Evolutionary conservation across 192 early-diverging fungal genomes (phyloP).

Genomic region (Backusella mclennaniae): DNA sequence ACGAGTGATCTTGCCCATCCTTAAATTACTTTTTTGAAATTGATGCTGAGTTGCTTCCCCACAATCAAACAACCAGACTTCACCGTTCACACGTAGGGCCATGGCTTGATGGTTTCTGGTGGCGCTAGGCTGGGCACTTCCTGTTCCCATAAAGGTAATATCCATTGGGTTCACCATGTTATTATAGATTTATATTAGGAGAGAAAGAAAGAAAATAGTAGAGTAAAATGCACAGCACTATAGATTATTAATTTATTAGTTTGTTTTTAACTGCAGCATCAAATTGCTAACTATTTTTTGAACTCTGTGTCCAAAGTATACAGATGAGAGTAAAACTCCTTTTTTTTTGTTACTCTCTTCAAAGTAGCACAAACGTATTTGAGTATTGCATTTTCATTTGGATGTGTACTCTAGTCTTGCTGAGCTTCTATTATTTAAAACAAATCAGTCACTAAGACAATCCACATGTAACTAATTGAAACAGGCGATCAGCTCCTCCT

Average conservation of each 20-base stretch:
- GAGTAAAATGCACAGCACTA: background rate
- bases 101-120: slow-evolving; percentile 56
- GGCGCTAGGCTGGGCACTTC: slow-evolving; percentile 54
- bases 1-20: slow-evolving; percentile 31
- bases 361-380: too few relatives aligned
- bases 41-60: slow-evolving; percentile 60
- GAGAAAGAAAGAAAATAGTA: background rate
- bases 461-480: too few relatives aligned
- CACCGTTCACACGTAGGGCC: slow-evolving; percentile 40
- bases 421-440: too few relatives aligned
- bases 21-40: slow-evolving; percentile 40
- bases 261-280: too few relatives aligned
- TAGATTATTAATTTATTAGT: background rate
- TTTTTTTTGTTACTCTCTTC: too few relatives aligned
- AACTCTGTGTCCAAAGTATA: too few relatives aligned
- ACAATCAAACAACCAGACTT: slow-evolving; percentile 49
- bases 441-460: too few relatives aligned
- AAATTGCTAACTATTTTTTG: too few relatives aligned
- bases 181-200: background rate
- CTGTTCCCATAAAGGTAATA: slow-evolving; percentile 55
- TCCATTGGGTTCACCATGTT: slow-evolving; percentile 39
- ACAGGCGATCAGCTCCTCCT: too few relatives aligned
- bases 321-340: too few relatives aligned
- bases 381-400: too few relatives aligned
- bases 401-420: too few relatives aligned